phyloP scores from a whole-genome alignment of 345 rosid species.

The Eutrema heterophyllum region DNA sequence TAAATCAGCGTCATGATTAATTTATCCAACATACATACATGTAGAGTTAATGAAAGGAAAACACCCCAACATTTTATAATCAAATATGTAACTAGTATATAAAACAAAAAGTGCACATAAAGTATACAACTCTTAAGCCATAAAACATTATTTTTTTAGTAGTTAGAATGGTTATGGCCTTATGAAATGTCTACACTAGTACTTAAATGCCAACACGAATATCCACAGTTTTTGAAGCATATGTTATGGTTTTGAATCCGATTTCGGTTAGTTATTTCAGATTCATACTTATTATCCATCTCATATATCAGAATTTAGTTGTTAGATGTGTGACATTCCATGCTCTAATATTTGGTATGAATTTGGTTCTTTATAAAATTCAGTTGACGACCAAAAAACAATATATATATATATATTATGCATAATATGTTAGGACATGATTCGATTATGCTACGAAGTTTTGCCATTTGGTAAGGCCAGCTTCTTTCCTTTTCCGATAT shows the following conservation, averaged over 20 bases:
- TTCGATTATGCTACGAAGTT: no score
- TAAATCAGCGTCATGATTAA: neutral
- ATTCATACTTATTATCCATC: neutral
- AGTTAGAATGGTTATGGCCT: neutral
- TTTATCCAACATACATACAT: neutral
- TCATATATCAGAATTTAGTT: neutral
- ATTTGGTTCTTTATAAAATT: no score
- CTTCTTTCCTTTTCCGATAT: neutral
- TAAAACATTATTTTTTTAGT: neutral
- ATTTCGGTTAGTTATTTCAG: neutral
- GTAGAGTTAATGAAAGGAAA: neutral
- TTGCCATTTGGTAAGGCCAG: neutral
- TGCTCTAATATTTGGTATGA: no score
- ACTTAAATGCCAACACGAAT: neutral
- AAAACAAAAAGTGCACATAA: neutral
- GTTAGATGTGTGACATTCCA: neutral
- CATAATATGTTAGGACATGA: no score
- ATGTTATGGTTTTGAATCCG: neutral
- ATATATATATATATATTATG: no score
- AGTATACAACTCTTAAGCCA: neutral
- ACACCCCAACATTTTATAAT: slow-evolving; percentile 3
- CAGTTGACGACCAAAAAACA: neutral
- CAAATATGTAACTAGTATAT: neutral
- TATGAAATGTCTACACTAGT: neutral
- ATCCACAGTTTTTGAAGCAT: neutral